Percentiles rank a stretch among this genome's conserved stretches.
phyloP scores from a whole-genome alignment of 2,329 filamentous ascomycete species.

The Exophiala mesophila region DNA sequence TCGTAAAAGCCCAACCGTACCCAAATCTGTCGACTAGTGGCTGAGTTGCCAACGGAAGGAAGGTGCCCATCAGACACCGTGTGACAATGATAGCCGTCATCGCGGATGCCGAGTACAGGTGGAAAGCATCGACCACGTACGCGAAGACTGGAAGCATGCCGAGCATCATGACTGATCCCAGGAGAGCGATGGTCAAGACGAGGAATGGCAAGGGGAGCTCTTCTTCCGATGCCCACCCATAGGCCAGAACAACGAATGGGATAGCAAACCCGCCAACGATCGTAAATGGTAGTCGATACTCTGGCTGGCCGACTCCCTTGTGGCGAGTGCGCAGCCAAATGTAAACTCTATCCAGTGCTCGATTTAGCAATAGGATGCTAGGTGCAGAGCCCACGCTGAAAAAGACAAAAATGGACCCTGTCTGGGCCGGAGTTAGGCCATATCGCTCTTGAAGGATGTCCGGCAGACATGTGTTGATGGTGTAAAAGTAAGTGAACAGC shows the following conservation, averaged over 20 bases:
- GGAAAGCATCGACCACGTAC: constrained; percentile 28
- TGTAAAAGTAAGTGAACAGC: constrained; percentile 44
- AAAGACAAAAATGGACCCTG: constrained; percentile 28
- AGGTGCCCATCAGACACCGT: constrained; percentile 25
- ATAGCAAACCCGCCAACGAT: constrained; percentile 40
- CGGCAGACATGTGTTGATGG: constrained; percentile 38
- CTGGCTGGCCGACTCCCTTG: constrained; percentile 33
- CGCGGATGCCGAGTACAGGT: constrained; percentile 40
- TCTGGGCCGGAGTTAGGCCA: constrained; percentile 25
- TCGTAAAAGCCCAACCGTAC: constrained; percentile 25
- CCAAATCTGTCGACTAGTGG: constrained; percentile 23
- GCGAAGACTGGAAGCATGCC: constrained; percentile 22
- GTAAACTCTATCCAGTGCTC: constrained; percentile 23
- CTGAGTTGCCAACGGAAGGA: constrained; percentile 24
- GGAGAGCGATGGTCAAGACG: constrained; percentile 13
- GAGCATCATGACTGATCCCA: constrained; percentile 20
- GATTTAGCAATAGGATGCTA: constrained; percentile 23
- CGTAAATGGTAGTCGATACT: constrained; percentile 45
- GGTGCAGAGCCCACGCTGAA: constrained; percentile 28
- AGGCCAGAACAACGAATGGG: constrained; percentile 15
- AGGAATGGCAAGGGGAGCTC: constrained; percentile 17
- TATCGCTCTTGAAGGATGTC: constrained; percentile 31
- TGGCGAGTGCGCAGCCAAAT: constrained; percentile 29
- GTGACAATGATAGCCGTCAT: constrained; percentile 26
- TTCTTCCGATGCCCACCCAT: constrained; percentile 23